phyloP scores from a whole-genome alignment of 495 filamentous ascomycete genomes.

The Arthonia radiata region DNA sequence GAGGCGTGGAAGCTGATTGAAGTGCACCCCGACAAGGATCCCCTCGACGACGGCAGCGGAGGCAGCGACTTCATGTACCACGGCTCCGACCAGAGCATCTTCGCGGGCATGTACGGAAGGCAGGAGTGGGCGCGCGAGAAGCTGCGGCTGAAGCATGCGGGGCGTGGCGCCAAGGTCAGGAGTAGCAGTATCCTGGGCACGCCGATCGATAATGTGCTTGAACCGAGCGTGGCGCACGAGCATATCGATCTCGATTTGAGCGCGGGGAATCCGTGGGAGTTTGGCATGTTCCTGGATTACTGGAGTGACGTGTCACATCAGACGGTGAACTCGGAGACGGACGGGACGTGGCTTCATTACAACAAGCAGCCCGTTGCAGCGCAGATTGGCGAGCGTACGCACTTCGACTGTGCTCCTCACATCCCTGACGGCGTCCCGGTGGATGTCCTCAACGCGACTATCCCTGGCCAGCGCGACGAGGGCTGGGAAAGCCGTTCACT shows the following conservation, averaged over 20 bases:
- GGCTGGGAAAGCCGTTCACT: too few relatives aligned
- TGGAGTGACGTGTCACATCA: constrained; percentile 26
- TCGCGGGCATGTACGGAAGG: constrained; percentile 31
- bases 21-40: constrained; percentile 1
- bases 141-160: constrained; percentile 3
- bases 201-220: constrained; percentile 15
- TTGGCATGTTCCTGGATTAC: constrained; percentile 32
- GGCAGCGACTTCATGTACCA: constrained; percentile 4
- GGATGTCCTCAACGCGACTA: too few relatives aligned
- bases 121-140: constrained; percentile 32
- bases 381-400: too few relatives aligned
- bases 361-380: too few relatives aligned
- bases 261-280: constrained; percentile 15
- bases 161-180: not conserved
- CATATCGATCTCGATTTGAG: constrained; percentile 2
- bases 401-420: too few relatives aligned
- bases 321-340: constrained; percentile 5
- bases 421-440: too few relatives aligned
- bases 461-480: too few relatives aligned
- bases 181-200: constrained; percentile 10
- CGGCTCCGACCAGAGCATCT: constrained; percentile 21
- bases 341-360: too few relatives aligned
- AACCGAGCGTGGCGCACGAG: constrained; percentile 2
- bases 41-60: constrained; percentile 3
- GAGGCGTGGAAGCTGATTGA: constrained; percentile 2